A percentile compares a stretch with the other conserved stretches of the same genome.
phyloP scores from a whole-genome alignment of 2,329 filamentous ascomycete species.

The Hypoxylon sp. region DNA sequence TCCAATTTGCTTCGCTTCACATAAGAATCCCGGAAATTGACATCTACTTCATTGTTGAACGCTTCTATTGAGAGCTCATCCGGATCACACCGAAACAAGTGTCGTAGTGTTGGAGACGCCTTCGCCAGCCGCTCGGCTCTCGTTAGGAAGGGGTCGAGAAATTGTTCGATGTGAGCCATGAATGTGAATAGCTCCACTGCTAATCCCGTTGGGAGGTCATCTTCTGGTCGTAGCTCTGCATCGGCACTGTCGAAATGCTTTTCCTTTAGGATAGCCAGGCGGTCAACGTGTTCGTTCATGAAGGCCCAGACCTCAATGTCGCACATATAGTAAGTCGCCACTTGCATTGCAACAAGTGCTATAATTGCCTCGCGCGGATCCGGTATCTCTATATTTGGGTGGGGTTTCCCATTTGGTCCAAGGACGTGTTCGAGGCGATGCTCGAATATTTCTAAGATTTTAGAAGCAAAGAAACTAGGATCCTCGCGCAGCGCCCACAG shows the following conservation, averaged over 20 bases:
- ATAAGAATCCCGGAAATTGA: background rate
- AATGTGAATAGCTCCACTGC: background rate
- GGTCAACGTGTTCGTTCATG: background rate
- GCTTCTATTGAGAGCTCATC: background rate
- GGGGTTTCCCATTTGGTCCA: background rate
- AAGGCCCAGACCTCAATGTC: background rate
- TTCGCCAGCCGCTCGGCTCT: background rate
- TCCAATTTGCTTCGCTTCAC: background rate
- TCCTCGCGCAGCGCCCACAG: background rate
- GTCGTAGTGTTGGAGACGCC: background rate
- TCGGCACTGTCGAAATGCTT: background rate
- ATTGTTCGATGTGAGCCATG: background rate
- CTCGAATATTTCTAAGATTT: background rate
- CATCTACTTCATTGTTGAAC: background rate
- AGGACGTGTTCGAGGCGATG: background rate
- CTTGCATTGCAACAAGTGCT: background rate
- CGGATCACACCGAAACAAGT: background rate
- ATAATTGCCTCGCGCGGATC: background rate
- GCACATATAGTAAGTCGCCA: background rate
- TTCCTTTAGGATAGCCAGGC: background rate
- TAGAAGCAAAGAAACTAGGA: background rate
- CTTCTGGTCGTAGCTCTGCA: background rate
- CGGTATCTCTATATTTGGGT: background rate
- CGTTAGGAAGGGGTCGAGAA: background rate
- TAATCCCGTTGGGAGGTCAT: background rate